Base-by-base conservation (phyloP, 2,329 filamentous ascomycete genomes). In the Calonectria hongkongensis region DNA sequence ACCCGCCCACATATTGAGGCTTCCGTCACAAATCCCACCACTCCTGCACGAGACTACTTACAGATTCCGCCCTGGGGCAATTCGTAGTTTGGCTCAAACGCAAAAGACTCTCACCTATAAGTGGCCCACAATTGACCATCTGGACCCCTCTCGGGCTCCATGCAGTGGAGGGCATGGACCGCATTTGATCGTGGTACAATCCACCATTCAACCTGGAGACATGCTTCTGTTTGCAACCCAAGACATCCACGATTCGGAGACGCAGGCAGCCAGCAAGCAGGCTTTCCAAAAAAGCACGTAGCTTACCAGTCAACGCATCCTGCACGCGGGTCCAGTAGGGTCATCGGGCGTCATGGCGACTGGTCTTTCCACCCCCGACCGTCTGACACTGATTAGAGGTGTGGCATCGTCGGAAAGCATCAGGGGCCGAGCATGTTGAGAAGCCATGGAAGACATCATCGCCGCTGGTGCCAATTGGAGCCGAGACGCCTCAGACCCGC, bases 1-100 rank as follows among this genome's bases (percentile, higher is more conserved):
- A 45, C 43, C 43, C 33, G 28, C 56, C 51, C 68, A 71, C 68
- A 63, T 67, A 60, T 65, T 64, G 70, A 68, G 65, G 65, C 70
- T 50, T 73, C 50, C 39, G 50, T 62, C 36, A 41, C 47, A 43
- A 64, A 60, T 58, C 45, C 66, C 64, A 70, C 65, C 65, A 60
- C 63, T 63, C 47, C 39, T 67, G 67, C 63, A 66, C 64, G 51
- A 63, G 54, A 54, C 60, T 47, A 51, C 56, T 48, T 60, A 68
- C 56, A 48, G 56, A 30, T 66, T 58, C 56, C 66, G 60, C 39
- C 56, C 63, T 67, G 60, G 54, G 68, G 58, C 73, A 75, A 76
- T 39, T 76, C 68, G 73, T 70, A 68, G 71, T 65, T 69, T 68
- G 56, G 70, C 66, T 68, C 30, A 51, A 69, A 66, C 50, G 54